Percentiles rank a stretch among this genome's conserved stretches.
Conservation (phyloP, 495 filamentous ascomycete species). For the Neurospora africana region DNA sequence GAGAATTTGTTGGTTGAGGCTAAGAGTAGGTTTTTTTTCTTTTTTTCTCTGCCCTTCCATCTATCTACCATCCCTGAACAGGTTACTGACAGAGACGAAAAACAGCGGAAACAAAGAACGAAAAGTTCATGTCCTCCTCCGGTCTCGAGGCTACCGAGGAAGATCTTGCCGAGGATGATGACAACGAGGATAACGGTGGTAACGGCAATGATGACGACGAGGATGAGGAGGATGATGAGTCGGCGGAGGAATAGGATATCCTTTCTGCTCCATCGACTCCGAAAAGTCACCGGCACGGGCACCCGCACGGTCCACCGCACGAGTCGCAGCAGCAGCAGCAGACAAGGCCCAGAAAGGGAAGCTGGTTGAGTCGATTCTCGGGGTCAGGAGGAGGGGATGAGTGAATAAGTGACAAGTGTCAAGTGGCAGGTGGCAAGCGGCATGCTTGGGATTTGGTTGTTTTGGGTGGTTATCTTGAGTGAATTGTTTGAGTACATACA, state of each 20-base stretch:
- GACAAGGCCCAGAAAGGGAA: neutral
- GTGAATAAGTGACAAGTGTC: neutral
- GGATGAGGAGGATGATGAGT: slow-evolving; percentile 4
- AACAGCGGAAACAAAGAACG: slow-evolving; percentile 63
- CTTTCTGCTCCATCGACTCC: neutral
- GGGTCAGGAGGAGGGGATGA: neutral
- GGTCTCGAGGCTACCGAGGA: slow-evolving; percentile 53
- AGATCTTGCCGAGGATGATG: slow-evolving; percentile 35
- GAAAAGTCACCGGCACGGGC: neutral
- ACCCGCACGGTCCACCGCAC: neutral
- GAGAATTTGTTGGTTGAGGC: slow-evolving; percentile 74
- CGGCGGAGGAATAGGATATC: neutral
- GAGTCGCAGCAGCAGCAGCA: neutral
- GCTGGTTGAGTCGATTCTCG: neutral
- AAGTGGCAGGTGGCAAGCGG: neutral
- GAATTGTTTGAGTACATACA: neutral
- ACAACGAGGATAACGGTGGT: slow-evolving; percentile 19
- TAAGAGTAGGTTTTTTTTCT: slow-evolving; percentile 49
- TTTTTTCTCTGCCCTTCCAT: slow-evolving; percentile 7
- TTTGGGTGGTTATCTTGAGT: neutral
- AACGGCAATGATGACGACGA: slow-evolving; percentile 7
- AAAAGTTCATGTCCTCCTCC: slow-evolving; percentile 78
- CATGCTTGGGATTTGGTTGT: neutral
- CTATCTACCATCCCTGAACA: too few relatives aligned
- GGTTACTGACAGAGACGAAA: too few relatives aligned